Base-by-base conservation (phyloP, 139 green algal genomes). In the Picochlorum sp. region DNA sequence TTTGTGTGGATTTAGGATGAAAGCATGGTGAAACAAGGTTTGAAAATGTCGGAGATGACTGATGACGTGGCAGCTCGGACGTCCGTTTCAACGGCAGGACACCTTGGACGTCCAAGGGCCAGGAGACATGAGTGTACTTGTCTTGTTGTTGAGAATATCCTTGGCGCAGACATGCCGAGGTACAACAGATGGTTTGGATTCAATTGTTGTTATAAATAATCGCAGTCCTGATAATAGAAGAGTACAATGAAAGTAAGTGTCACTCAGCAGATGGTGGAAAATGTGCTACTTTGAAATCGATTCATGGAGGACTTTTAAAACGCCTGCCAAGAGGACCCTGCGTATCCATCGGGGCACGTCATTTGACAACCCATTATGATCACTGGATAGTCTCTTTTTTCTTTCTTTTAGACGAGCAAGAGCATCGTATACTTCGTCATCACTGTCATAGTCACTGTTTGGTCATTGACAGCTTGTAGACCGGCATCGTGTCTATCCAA, bases 261-360 rank as follows among this genome's bases (percentile, higher is more conserved):
- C 26, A 30, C 26, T 30, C 26, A 30, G 4, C 26, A 30, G 28
- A 30, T 30, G 28, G 28, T 30, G 28, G 28, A 30, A 30, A 30
- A 30, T 30, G 8, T 41, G 34, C 34, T 41, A 41, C 34, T 41
- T 41, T 57, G 20, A 18, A 26, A 65, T 28, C 2, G 23, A 45
- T 26, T 32, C 37, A 38, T 66, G 61, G 14, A 66, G 23, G 7
- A 66, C 34, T 41, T 66, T 66, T 32, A 66, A 26, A 13, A 45
- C 61, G 9, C 37, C 61, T 23, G 61, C 61, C 41, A 66, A 10
- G 7, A 66, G 18, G 2, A 66, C 24, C 37, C 61, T 18, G 10
- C 49, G 16, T 32, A 45, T 14, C 61, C 61, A 66, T 38, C 37
- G 34, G 38, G 47, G 34, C 18, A 21, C 7, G 21, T 20, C n/a